Conservation (phyloP, 805 yeast genomes). For the Candida xiaguanensis region DNA sequence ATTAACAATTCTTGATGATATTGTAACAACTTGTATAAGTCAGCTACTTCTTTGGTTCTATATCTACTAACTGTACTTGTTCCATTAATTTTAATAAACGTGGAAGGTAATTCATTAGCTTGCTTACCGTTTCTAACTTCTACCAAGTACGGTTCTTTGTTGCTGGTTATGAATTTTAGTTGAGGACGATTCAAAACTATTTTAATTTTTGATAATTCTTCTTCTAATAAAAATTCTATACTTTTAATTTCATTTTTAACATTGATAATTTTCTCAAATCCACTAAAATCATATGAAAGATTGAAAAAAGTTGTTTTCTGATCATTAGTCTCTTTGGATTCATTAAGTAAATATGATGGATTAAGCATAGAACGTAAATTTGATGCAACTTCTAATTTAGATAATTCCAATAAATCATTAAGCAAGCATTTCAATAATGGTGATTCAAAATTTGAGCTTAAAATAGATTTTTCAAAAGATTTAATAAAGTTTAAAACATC, state of each 20-base stretch:
- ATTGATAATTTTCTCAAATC: conserved; percentile 30
- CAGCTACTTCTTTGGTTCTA: conserved; percentile 56
- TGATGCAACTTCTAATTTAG: conserved; percentile 27
- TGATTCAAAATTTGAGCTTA: conserved; percentile 24
- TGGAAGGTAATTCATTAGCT: conserved; percentile 56
- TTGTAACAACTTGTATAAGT: conserved; percentile 51
- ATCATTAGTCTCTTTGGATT: conserved; percentile 37
- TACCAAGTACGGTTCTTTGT: conserved; percentile 67
- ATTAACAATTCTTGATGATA: conserved; percentile 57
- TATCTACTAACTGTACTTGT: conserved; percentile 68
- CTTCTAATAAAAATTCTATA: conserved; percentile 45
- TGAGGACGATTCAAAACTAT: conserved; percentile 51
- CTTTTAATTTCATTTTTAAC: conserved; percentile 36
- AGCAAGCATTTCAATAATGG: conserved; percentile 36
- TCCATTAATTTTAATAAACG: conserved; percentile 75
- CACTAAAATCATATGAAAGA: conserved; percentile 11
- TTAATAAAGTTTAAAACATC: conserved; percentile 22
- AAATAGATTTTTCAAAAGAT: conserved; percentile 34
- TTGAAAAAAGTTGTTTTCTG: conserved; percentile 43
- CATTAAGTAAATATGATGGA: conserved; percentile 48
- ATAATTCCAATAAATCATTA: conserved; percentile 29
- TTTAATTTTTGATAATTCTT: conserved; percentile 50
- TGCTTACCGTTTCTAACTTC: conserved; percentile 65
- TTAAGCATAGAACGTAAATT: conserved; percentile 49
- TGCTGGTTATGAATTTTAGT: conserved; percentile 51